A percentile compares a stretch with the other conserved stretches of the same genome.
Conservation (phyloP, 352 stramenopile species). For the Globisporangium apiculatum region DNA sequence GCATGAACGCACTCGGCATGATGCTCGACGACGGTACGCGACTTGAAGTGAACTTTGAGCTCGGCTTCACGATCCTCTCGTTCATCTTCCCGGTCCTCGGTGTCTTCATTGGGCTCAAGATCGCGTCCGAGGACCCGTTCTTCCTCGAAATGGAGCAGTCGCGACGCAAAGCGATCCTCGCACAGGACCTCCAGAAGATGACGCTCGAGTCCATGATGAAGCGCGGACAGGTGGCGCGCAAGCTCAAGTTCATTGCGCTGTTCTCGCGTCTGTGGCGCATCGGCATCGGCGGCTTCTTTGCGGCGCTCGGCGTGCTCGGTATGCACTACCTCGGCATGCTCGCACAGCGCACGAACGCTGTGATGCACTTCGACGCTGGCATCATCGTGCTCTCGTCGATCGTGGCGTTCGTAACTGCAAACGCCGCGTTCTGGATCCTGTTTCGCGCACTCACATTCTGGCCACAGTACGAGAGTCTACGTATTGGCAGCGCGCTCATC, state of each 20-base stretch:
- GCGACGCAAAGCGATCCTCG: slow-evolving; percentile 21
- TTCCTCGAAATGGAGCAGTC: slow-evolving; percentile 54
- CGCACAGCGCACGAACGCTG: slow-evolving; percentile 35
- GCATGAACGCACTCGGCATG: slow-evolving; percentile 49
- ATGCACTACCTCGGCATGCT: slow-evolving; percentile 80
- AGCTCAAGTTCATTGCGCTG: slow-evolving; percentile 51
- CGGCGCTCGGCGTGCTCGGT: slow-evolving; percentile 49
- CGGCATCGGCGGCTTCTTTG: slow-evolving; percentile 35
- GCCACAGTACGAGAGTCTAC: slow-evolving; percentile 39
- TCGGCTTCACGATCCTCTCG: slow-evolving; percentile 43
- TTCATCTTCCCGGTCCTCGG: slow-evolving; percentile 44
- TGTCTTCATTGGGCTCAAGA: slow-evolving; percentile 46
- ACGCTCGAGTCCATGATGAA: slow-evolving; percentile 42
- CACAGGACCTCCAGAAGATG: slow-evolving; percentile 30
- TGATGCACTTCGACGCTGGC: slow-evolving; percentile 30
- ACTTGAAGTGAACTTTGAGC: slow-evolving; percentile 44
- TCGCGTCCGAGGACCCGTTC: slow-evolving; percentile 52
- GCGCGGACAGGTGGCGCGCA: slow-evolving; percentile 29
- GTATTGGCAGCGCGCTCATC: slow-evolving; percentile 42
- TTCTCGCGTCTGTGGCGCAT: slow-evolving; percentile 55
- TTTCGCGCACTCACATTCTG: slow-evolving; percentile 63
- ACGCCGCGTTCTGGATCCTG: slow-evolving; percentile 61
- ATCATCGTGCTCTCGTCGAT: slow-evolving; percentile 39
- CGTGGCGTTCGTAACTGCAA: slow-evolving; percentile 52
- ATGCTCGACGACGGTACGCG: slow-evolving; percentile 23